Evolutionary conservation across 176 grass and related monocot species (phyloP), one percentile per base, ranked within the genome.

Genomic region (Sorghum bicolor): DNA sequence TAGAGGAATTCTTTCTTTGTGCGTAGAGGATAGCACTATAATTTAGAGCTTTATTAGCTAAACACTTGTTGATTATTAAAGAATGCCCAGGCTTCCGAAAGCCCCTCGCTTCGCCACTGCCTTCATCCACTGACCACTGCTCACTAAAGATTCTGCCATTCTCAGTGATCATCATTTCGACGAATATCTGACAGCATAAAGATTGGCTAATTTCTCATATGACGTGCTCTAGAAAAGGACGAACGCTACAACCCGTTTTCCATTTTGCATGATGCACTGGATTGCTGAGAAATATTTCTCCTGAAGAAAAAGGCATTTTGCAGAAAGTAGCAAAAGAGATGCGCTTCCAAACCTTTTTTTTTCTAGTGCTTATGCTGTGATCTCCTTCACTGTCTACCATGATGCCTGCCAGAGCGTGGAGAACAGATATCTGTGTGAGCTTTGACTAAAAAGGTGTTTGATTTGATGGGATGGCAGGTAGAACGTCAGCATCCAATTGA

Each of bases 401-500:
- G 53, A 22, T 40, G 60, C 38, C 10, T 75, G 72, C 20, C 6
- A 22, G 8, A 67, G 30, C 20, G 13, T 64, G 40, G 76, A 73
- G 67, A 72, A 30, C 38, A 70, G 2, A 29, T 6, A 50, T 52
- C 15, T 32, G 34, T 30, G 15, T 3, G 50, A 57, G 15, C 34
- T 60, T 84, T 84, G 22, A 39, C 69, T 67, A 67, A 10, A 74
- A 84, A 84, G 15, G 50, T 30, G 34, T 39, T 88, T 75, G 34
- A 32, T 39, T 88, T 75, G 34, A 32, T 32, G 31, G 2, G 55
- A 64, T 83, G 79, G 67, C 60, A 68, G 67, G 34, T 83, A 78
- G 64, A 47, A 78, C 68, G 31, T 86, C 82, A 34, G 67, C 83
- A 71, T 89, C 86, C 15, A 20, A 52, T 52, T 67, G 82, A 82